A percentile compares a stretch with the other conserved stretches of the same genome.
These are phyloP conservation scores for Phaeosphaeria sp. DNA, from an alignment of 2,329 filamentous ascomycete genomes.

Conservation along the genomic window DNA sequence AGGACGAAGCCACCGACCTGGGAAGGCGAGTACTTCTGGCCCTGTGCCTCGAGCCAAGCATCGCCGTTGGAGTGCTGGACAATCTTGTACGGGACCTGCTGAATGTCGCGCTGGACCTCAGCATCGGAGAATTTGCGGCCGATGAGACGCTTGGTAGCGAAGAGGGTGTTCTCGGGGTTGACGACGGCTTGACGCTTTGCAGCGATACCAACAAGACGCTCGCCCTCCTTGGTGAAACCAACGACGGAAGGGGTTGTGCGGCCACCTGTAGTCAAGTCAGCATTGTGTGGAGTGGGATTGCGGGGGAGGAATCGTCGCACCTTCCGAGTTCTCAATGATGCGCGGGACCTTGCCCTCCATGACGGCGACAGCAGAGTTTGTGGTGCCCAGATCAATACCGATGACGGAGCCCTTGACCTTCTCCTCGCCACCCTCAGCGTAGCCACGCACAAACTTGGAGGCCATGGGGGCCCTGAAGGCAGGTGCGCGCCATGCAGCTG, in stretches of 20 bases:
- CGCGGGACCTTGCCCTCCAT: conserved; percentile 96
- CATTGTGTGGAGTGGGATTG: not conserved
- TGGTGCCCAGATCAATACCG: conserved; percentile 97
- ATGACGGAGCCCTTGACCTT: conserved; percentile 97
- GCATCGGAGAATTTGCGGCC: conserved; percentile 93
- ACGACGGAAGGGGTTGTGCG: conserved; percentile 94
- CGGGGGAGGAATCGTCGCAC: conserved; percentile 53
- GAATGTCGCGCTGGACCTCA: conserved; percentile 95
- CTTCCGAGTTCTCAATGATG: conserved; percentile 98
- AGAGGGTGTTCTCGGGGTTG: conserved; percentile 98
- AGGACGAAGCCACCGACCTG: conserved; percentile 97
- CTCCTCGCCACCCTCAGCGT: conserved; percentile 72
- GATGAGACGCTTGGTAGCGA: conserved; percentile 98
- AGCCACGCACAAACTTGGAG: conserved; percentile 74
- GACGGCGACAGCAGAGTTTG: conserved; percentile 94
- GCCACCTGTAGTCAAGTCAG: conserved; percentile 63
- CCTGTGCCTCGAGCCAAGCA: conserved; percentile 92
- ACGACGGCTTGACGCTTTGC: conserved; percentile 98
- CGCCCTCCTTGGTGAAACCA: conserved; percentile 92
- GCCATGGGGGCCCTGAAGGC: conserved; percentile 73
- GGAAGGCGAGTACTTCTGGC: conserved; percentile 96
- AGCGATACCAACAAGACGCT: conserved; percentile 94
- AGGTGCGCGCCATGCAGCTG: conserved; percentile 69
- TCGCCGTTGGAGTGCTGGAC: conserved; percentile 96
- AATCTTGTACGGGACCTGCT: conserved; percentile 98